phyloP scores from a whole-genome alignment of 2,329 filamentous ascomycete genomes.

The Microdochium trichocladiopsis region DNA sequence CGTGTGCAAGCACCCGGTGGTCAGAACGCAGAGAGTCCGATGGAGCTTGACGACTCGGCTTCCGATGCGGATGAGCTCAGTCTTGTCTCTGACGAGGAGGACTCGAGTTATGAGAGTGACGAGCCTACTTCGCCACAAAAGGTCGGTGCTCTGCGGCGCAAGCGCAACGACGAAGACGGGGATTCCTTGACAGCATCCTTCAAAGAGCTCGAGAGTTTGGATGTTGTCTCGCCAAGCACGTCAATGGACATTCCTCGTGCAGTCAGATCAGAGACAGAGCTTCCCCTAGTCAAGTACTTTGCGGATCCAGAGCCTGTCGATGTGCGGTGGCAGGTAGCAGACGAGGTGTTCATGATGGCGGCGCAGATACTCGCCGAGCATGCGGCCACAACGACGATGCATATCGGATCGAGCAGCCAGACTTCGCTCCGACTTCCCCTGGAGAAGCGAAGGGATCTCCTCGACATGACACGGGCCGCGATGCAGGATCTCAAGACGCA shows the following conservation, averaged over 20 bases:
- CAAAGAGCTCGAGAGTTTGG: slow-evolving; percentile 37
- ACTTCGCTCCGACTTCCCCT: slow-evolving; percentile 18
- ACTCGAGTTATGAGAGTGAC: slow-evolving; percentile 41
- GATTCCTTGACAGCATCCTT: slow-evolving; percentile 44
- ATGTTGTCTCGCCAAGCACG: slow-evolving; percentile 38
- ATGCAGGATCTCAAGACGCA: slow-evolving; percentile 38
- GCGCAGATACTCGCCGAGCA: slow-evolving; percentile 70
- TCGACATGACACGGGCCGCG: slow-evolving; percentile 36
- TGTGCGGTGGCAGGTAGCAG: slow-evolving; percentile 36
- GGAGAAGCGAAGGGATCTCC: slow-evolving; percentile 30
- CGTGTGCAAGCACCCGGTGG: slow-evolving; percentile 10
- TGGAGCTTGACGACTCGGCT: slow-evolving; percentile 27
- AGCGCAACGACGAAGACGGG: slow-evolving; percentile 42
- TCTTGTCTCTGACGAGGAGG: slow-evolving; percentile 48
- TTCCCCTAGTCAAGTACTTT: slow-evolving; percentile 48
- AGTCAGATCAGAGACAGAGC: slow-evolving; percentile 39
- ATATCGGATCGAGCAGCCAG: slow-evolving; percentile 14
- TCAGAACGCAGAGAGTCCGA: slow-evolving; percentile 21
- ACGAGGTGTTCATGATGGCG: slow-evolving; percentile 57
- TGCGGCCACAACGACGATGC: slow-evolving; percentile 46
- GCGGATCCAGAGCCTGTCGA: slow-evolving; percentile 49
- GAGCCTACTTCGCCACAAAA: slow-evolving; percentile 43
- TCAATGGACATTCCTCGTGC: slow-evolving; percentile 42
- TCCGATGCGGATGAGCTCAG: slow-evolving; percentile 44
- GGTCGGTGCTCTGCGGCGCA: slow-evolving; percentile 31